Percentiles rank a stretch among this genome's conserved stretches.
These are phyloP conservation scores for Suhomyces taliae DNA, from an alignment of 1,139 yeast species.

Conservation along the genomic window DNA sequence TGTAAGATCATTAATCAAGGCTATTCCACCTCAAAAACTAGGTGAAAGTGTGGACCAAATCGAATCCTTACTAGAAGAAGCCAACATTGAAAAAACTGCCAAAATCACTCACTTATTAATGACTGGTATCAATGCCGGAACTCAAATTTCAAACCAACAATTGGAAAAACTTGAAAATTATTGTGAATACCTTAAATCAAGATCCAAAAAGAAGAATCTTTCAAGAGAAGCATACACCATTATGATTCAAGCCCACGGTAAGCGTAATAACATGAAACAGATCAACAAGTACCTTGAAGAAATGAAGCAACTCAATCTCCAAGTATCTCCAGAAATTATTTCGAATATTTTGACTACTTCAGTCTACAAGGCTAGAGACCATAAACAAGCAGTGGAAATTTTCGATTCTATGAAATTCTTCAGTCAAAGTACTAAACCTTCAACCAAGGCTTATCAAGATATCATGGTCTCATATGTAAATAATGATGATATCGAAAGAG, in stretches of 20 bases:
- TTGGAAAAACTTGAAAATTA: constrained; percentile 27
- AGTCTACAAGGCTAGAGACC: constrained; percentile 52
- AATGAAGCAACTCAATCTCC: constrained; percentile 51
- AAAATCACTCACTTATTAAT: constrained; percentile 48
- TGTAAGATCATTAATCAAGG: constrained; percentile 41
- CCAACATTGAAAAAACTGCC: constrained; percentile 31
- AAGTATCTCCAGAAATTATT: constrained; percentile 59
- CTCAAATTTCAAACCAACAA: constrained; percentile 22
- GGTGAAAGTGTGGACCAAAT: constrained; percentile 34
- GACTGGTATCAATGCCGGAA: constrained; percentile 35
- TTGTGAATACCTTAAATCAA: constrained; percentile 16
- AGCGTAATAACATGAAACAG: constrained; percentile 28
- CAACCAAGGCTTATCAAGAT: constrained; percentile 63
- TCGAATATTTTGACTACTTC: constrained; percentile 68
- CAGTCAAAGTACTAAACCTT: constrained; percentile 65
- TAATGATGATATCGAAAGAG: constrained; percentile 65
- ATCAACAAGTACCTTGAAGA: constrained; percentile 41
- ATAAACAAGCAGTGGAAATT: constrained; percentile 63
- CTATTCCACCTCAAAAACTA: constrained; percentile 43
- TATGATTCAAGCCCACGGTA: constrained; percentile 45
- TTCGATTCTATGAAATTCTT: constrained; percentile 87
- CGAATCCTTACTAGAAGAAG: constrained; percentile 34
- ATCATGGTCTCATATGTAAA: constrained; percentile 67
- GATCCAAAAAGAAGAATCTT: constrained; percentile 18
- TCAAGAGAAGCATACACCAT: constrained; percentile 32